Percentiles rank a stretch among this genome's conserved stretches.
These are phyloP conservation scores for Eutypella sp. DNA, from an alignment of 2,329 filamentous ascomycete species.

Conservation along the genomic window DNA sequence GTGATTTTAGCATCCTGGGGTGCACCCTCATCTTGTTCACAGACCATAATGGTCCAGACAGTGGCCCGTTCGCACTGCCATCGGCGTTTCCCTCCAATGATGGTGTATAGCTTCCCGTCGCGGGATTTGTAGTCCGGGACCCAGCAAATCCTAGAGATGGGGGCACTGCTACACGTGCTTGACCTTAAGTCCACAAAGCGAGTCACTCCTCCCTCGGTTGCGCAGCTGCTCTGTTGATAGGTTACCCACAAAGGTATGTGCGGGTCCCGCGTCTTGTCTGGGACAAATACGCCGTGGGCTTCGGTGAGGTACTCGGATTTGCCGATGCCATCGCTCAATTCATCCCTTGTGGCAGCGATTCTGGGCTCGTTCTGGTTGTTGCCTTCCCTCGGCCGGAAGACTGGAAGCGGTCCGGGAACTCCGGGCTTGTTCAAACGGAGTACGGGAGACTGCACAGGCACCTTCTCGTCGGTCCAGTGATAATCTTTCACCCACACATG, in stretches of 20 bases:
- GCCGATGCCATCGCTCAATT: slow-evolving; percentile 11
- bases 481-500: slow-evolving; percentile 20
- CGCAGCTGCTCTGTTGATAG: slow-evolving; percentile 5
- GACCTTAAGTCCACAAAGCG: slow-evolving; percentile 16
- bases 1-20: neutral
- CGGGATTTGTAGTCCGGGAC: slow-evolving; percentile 15
- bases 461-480: slow-evolving; percentile 14
- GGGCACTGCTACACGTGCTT: slow-evolving; percentile 5
- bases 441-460: slow-evolving; percentile 19
- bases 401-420: slow-evolving; percentile 3
- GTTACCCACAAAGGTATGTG: slow-evolving; percentile 21
- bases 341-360: slow-evolving; percentile 6
- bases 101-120: slow-evolving; percentile 16
- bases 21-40: neutral
- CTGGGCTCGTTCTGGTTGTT: slow-evolving; percentile 15
- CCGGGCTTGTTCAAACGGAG: slow-evolving; percentile 10
- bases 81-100: slow-evolving; percentile 14
- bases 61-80: neutral
- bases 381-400: slow-evolving; percentile 17
- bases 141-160: slow-evolving; percentile 20
- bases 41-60: neutral
- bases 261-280: neutral
- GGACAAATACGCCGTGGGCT: slow-evolving; percentile 21
- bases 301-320: slow-evolving; percentile 10
- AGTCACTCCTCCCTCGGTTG: slow-evolving; percentile 7